A percentile compares a stretch with the other conserved stretches of the same genome.
phyloP scores from a whole-genome alignment of 495 filamentous ascomycete genomes.

The Amphirosellinia nigrospora region DNA sequence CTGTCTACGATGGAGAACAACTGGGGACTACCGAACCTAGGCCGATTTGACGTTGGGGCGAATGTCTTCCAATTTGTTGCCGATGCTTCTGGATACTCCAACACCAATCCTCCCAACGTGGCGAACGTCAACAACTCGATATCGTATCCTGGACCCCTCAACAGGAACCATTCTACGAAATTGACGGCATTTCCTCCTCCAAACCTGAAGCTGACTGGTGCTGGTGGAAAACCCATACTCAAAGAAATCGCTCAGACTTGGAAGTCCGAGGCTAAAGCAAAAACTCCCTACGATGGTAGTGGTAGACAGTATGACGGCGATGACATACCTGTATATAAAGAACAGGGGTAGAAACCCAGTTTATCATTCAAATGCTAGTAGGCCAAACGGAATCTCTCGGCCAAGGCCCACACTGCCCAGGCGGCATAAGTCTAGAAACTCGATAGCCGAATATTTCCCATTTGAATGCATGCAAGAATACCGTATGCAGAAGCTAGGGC shows the following conservation, averaged over 20 bases:
- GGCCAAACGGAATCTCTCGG: background rate
- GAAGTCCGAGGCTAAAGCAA: conserved; percentile 27
- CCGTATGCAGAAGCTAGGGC: too few species aligned
- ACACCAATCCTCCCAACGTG: conserved; percentile 61
- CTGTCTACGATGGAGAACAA: conserved; percentile 69
- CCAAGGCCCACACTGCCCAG: background rate
- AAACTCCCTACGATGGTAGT: conserved; percentile 57
- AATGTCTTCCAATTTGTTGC: conserved; percentile 70
- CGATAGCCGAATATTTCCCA: conserved; percentile 4
- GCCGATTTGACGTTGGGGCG: conserved; percentile 74
- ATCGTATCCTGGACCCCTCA: conserved; percentile 65
- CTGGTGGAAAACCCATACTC: conserved; percentile 48
- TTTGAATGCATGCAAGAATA: background rate
- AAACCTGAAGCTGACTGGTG: conserved; percentile 52
- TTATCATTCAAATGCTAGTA: background rate
- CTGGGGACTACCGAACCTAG: conserved; percentile 70
- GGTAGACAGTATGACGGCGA: conserved; percentile 51
- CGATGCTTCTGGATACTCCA: conserved; percentile 62
- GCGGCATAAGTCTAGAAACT: background rate
- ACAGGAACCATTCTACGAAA: conserved; percentile 39
- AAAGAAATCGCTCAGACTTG: conserved; percentile 39
- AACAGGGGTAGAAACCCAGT: conserved; percentile 16
- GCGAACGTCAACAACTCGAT: conserved; percentile 67
- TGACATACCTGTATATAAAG: conserved; percentile 33
- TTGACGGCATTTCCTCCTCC: conserved; percentile 47